Conservation (phyloP, 352 stramenopile species). For the Globisporangium cystogenes region DNA sequence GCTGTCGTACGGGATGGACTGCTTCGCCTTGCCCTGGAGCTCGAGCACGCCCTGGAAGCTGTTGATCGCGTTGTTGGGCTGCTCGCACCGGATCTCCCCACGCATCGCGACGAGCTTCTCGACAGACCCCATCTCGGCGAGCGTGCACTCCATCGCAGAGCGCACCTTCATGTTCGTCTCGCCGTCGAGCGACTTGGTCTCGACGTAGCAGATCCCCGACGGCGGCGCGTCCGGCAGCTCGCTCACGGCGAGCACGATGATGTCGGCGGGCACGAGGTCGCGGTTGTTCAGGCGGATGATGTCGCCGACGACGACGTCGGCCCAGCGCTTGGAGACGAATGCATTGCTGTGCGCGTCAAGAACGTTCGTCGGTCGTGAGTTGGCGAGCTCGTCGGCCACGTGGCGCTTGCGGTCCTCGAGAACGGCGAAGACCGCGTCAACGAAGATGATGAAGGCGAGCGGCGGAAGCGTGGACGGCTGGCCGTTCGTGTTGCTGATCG, state of each 20-base stretch:
- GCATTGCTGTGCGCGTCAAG: constrained; percentile 33
- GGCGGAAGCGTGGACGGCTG: constrained; percentile 85
- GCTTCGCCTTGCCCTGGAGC: constrained; percentile 36
- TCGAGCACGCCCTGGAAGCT: constrained; percentile 87
- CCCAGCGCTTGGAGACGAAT: constrained; percentile 66
- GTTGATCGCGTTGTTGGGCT: constrained; percentile 89
- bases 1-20: constrained; percentile 72
- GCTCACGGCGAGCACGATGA: constrained; percentile 77
- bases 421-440: constrained; percentile 85
- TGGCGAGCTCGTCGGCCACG: constrained; percentile 75
- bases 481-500: constrained; percentile 89
- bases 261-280: constrained; percentile 78
- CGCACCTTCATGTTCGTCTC: constrained; percentile 93
- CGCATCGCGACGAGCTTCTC: constrained; percentile 46
- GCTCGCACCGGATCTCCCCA: constrained; percentile 64
- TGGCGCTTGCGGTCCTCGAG: constrained; percentile 88
- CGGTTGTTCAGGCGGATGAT: constrained; percentile 77
- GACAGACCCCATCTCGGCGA: constrained; percentile 35
- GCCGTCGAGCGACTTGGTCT: constrained; percentile 90
- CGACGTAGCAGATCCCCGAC: constrained; percentile 81
- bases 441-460: constrained; percentile 87
- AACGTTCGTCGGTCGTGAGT: constrained; percentile 59
- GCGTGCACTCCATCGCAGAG: constrained; percentile 67
- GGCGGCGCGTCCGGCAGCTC: constrained; percentile 54
- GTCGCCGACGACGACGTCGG: constrained; percentile 83